Evolutionary conservation across 192 early-diverging fungal species (phyloP), one percentile per base, ranked within the genome.

Genomic region (Rhizophagus sp.): DNA sequence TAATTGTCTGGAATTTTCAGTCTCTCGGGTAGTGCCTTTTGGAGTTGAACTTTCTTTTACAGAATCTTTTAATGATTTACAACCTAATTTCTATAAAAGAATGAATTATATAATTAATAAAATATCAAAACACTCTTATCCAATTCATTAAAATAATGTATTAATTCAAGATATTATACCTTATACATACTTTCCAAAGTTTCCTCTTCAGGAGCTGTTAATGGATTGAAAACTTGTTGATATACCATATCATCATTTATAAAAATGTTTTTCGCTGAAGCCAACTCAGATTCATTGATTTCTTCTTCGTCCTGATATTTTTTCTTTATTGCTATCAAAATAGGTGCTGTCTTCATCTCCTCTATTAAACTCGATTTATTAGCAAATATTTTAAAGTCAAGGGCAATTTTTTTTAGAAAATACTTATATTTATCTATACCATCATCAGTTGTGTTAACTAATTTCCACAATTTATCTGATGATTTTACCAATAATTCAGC

Each of bases 231-330:
- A 33, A 95, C 85, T 73, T 94, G 89, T 9, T 89, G 86, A 11
- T 93, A 84, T 7, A 91, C 88, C 0, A 91, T 88, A 76, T 97
- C 94, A 83, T 97, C 95, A n/a, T 93, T 91, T 52, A 97, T 84
- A 79, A 88, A 94, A 30, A 97, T 93, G 50, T 93, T 90, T 1
- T 84, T 79, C 0, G 95, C 93, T 3, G 79, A 79, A 0, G 92
- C 95, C 9, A 96, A 41, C 6, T 41, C 39, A 81, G 80, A 94
- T 91, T 15, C 93, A 85, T 68, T 86, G 82, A 81, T 91, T 92
- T 19, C 19, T 19, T 62, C 89, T 22, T 93, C 95, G 0, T 83
- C 52, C 0, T 80, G 44, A 1, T 94, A 93, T 82, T 93, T 95
- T 76, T 95, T 92, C 44, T 90, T 81, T 41, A 91, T 83, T 3